Percentiles rank a stretch among this genome's conserved stretches.
Evolutionary conservation across 1,139 yeast genomes (phyloP).

Genomic region (Candida sp.): DNA sequence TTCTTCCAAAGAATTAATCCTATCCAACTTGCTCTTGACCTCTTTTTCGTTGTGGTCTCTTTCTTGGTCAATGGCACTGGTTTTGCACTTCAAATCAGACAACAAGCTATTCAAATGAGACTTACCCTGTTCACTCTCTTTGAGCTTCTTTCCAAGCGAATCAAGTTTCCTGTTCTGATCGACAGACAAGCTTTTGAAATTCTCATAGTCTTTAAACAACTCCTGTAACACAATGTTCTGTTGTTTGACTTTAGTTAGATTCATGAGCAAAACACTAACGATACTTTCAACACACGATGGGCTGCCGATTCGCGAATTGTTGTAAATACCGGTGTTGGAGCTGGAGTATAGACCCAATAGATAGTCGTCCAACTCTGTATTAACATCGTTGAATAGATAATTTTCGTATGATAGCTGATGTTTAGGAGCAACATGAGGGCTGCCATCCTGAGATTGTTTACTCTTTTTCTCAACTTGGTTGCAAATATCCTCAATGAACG

Average conservation of each 20-base stretch:
- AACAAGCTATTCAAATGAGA: conserved; percentile 27
- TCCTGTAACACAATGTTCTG: conserved; percentile 38
- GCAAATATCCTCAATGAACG: conserved; percentile 45
- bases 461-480: conserved; percentile 14
- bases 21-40: conserved; percentile 1
- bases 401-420: conserved; percentile 54
- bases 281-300: conserved; percentile 53
- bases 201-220: conserved; percentile 32
- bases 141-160: conserved; percentile 21
- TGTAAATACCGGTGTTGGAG: conserved; percentile 64
- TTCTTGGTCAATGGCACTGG: conserved; percentile 3
- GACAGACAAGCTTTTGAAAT: conserved; percentile 21
- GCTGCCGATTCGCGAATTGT: conserved; percentile 62
- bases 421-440: conserved; percentile 5
- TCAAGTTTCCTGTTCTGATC: conserved; percentile 22
- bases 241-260: conserved; percentile 37
- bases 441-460: conserved; percentile 6
- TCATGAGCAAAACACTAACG: conserved; percentile 30
- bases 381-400: conserved; percentile 81
- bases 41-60: background rate
- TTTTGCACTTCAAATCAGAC: conserved; percentile 44
- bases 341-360: conserved; percentile 60
- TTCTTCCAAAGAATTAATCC: background rate
- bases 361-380: conserved; percentile 62
- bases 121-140: conserved; percentile 20